Evolutionary conservation across 306 rosid genomes (phyloP), one percentile per base, ranked within the genome.

Genomic region (Glycine soja): DNA sequence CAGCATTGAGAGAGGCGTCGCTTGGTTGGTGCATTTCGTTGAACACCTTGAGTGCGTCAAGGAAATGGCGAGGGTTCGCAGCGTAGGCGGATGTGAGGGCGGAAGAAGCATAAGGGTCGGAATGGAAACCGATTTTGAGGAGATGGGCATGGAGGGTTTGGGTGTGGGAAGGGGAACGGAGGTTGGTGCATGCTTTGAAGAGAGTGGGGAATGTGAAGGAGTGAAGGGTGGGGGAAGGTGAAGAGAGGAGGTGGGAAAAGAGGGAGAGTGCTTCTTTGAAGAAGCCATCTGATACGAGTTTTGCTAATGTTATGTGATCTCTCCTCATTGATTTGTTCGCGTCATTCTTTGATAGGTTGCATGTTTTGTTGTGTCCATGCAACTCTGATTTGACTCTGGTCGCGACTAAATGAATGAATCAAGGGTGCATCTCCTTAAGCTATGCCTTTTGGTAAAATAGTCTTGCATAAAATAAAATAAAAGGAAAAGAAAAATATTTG

Each of bases 171-270:
- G 74, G 51, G 7, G 78, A 77, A 51, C 65, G 34, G 62, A 88
- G 91, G 45, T 85, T 88, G 73, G 89, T 87, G 34, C 90, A 91
- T 48, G 97, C 97, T 89, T 92, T 94, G 83, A 94, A 80, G 69
- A 90, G 93, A 79, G 94, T 62, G 48, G 93, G 92, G 72, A 92
- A 83, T n/a, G 84, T 82, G 86, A 88, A 94, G 45, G 82, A 81
- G 80, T 84, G 81, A 77, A 89, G 86, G 32, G 76, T 75, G 36
- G 24, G 16, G 18, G 84, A 51, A 19, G 51, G 84, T 10, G 86
- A 84, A 12, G 83, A 79, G 82, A 78, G 89, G 51, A 13, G 82
- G 16, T 82, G 83, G 14, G 90, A 71, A 78, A 80, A 88, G 7
- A 86, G 40, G 32, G 64, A 30, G 30, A 94, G 85, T 3, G 94